Evolutionary conservation across 257 asterid genomes (phyloP).

Genomic region (Buddleja alternifolia): DNA sequence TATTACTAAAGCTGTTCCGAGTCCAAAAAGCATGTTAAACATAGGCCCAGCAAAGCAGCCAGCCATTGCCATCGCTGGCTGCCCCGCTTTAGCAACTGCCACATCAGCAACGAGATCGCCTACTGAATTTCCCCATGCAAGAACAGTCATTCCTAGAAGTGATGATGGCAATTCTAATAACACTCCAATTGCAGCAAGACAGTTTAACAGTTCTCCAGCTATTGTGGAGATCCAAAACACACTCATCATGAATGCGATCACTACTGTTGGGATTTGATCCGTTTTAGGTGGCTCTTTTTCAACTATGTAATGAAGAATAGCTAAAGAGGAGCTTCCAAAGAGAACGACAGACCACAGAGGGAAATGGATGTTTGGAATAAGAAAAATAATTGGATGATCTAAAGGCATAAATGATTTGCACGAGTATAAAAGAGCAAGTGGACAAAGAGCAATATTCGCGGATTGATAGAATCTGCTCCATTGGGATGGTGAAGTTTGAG

Average conservation of each 20-base stretch:
- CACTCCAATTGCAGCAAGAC: constrained; percentile 81
- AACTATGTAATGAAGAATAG: constrained; percentile 65
- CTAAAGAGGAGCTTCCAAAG: constrained; percentile 65
- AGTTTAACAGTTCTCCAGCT: constrained; percentile 91
- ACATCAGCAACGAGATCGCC: constrained; percentile 99
- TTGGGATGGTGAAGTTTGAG: constrained; percentile 67
- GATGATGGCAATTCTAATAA: constrained; percentile 70
- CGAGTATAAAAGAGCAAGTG: constrained; percentile 76
- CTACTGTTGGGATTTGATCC: constrained; percentile 61
- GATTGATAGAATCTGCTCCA: constrained; percentile 93
- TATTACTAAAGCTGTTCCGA: constrained; percentile 85
- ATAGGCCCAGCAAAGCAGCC: constrained; percentile 98
- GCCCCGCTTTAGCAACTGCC: constrained; percentile 93
- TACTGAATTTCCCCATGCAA: constrained; percentile 96
- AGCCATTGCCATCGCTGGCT: constrained; percentile 99
- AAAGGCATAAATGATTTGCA: constrained; percentile 82
- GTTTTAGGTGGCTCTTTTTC: constrained; percentile 82
- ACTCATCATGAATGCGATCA: constrained; percentile 84
- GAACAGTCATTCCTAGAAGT: constrained; percentile 88
- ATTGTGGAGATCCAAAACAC: constrained; percentile 92
- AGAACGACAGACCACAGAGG: constrained; percentile 87
- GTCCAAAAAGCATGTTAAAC: constrained; percentile 98
- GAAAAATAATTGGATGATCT: constrained; percentile 75
- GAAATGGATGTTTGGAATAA: constrained; percentile 58
- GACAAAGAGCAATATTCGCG: constrained; percentile 79